These are phyloP conservation scores for Penicillium sp. DNA, from an alignment of 2,329 filamentous ascomycete genomes.

Conservation along the genomic window DNA sequence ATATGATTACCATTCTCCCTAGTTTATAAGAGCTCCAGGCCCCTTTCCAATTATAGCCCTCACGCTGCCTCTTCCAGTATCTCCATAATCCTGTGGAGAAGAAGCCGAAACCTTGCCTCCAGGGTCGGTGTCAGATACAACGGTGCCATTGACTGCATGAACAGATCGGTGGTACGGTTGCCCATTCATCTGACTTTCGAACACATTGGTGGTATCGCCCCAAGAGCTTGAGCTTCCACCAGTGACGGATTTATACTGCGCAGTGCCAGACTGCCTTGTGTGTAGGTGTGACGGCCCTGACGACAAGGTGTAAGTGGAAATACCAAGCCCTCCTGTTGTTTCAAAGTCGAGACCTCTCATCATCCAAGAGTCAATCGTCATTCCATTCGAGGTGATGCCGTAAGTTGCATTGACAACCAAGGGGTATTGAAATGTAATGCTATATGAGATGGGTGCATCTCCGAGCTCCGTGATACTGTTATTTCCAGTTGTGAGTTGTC, in stretches of 20 bases:
- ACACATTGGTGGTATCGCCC: slow-evolving; percentile 28
- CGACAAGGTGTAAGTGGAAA: slow-evolving; percentile 60
- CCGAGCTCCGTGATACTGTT: slow-evolving; percentile 30
- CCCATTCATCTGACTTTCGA: slow-evolving; percentile 21
- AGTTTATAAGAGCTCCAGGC: neutral
- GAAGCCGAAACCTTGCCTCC: neutral
- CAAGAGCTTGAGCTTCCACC: slow-evolving; percentile 23
- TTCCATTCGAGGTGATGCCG: slow-evolving; percentile 41
- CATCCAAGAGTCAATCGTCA: slow-evolving; percentile 50
- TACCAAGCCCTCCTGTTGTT: slow-evolving; percentile 40
- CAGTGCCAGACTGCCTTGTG: slow-evolving; percentile 29
- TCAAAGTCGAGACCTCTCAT: slow-evolving; percentile 48
- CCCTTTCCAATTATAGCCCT: neutral
- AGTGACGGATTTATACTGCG: slow-evolving; percentile 22
- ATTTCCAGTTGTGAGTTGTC: slow-evolving; percentile 51
- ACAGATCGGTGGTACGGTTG: slow-evolving; percentile 21
- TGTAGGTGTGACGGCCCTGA: slow-evolving; percentile 24
- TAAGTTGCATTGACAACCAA: slow-evolving; percentile 57
- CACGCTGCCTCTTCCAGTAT: neutral
- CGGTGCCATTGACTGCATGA: slow-evolving; percentile 25
- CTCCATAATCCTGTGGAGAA: neutral
- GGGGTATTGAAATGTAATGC: slow-evolving; percentile 57
- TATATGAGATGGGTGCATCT: slow-evolving; percentile 29
- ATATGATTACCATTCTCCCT: neutral
- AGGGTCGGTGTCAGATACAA: slow-evolving; percentile 17